These are phyloP conservation scores for Plasmodiophora brassicae DNA, from an alignment of 208 protist genomes.

Conservation along the genomic window DNA sequence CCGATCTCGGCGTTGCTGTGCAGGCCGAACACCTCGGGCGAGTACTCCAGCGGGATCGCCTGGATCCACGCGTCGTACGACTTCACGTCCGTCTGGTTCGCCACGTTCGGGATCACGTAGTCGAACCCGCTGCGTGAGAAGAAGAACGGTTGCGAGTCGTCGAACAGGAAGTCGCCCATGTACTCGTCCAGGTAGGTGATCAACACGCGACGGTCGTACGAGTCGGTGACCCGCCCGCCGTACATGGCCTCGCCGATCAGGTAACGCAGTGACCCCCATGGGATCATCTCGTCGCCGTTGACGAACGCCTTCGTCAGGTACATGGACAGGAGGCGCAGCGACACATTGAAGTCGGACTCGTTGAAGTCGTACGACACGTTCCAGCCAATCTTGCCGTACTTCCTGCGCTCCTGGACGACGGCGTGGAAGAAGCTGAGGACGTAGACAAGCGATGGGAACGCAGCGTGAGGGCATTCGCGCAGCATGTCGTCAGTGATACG, in stretches of 20 bases:
- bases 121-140: conserved; percentile 74
- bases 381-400: conserved; percentile 83
- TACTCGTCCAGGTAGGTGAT: conserved; percentile 98
- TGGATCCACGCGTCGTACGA: conserved; percentile 84
- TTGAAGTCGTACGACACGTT: conserved; percentile 99
- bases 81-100: conserved; percentile 68
- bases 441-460: conserved; percentile 93
- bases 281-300: conserved; percentile 83
- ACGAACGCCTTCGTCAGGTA: conserved; percentile 91
- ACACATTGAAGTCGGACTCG: conserved; percentile 95
- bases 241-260: conserved; percentile 98
- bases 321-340: conserved; percentile 86
- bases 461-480: conserved; percentile 78
- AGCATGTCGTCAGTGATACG: conserved; percentile 78
- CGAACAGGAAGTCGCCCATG: conserved; percentile 98
- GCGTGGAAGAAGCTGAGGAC: conserved; percentile 97
- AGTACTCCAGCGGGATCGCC: conserved; percentile 78
- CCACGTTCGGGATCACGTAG: conserved; percentile 78
- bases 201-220: conserved; percentile 92
- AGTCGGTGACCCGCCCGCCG: conserved; percentile 94
- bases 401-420: conserved; percentile 87
- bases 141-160: conserved; percentile 95
- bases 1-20: conserved; percentile 97
- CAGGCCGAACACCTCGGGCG: conserved; percentile 94
- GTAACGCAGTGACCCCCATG: conserved; percentile 95